Conservation (phyloP, 352 stramenopile species). For the Globisporangium lucens region DNA sequence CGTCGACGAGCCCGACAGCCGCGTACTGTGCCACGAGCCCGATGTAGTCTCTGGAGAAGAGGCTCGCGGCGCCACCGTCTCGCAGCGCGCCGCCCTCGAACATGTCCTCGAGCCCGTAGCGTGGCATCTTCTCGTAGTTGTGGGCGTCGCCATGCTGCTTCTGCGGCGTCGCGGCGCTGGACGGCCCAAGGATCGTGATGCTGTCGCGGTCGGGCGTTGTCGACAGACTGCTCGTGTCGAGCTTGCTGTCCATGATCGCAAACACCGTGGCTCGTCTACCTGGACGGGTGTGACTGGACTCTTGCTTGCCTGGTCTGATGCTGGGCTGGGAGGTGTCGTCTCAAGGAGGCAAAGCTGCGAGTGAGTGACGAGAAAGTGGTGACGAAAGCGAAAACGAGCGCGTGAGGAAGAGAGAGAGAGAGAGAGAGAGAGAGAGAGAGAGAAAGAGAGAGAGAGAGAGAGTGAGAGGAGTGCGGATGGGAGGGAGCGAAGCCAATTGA, state of each 20-base stretch:
- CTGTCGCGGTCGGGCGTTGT: constrained; percentile 18
- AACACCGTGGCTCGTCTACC: background rate
- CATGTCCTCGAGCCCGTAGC: constrained; percentile 15
- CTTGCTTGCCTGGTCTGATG: background rate
- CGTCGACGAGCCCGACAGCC: constrained; percentile 23
- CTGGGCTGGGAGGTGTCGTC: background rate
- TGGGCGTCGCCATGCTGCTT: background rate
- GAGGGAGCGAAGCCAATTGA: background rate
- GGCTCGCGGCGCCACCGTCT: constrained; percentile 11
- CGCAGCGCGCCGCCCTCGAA: constrained; percentile 27
- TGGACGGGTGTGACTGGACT: too few relatives aligned
- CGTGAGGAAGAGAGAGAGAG: background rate
- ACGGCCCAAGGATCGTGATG: constrained; percentile 17
- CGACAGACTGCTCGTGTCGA: constrained; percentile 6
- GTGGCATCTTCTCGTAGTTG: constrained; percentile 13
- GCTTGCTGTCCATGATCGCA: background rate
- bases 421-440: too few relatives aligned
- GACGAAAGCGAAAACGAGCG: too few relatives aligned
- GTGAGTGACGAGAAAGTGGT: background rate
- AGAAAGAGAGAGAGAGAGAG: background rate
- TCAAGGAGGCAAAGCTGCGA: constrained; percentile 5
- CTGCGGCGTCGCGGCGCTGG: background rate
- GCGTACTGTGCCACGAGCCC: constrained; percentile 24
- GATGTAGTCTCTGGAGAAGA: constrained; percentile 22
- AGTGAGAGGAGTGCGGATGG: background rate